phyloP scores from a whole-genome alignment of 306 rosid genomes.

The Prunus mongolica region DNA sequence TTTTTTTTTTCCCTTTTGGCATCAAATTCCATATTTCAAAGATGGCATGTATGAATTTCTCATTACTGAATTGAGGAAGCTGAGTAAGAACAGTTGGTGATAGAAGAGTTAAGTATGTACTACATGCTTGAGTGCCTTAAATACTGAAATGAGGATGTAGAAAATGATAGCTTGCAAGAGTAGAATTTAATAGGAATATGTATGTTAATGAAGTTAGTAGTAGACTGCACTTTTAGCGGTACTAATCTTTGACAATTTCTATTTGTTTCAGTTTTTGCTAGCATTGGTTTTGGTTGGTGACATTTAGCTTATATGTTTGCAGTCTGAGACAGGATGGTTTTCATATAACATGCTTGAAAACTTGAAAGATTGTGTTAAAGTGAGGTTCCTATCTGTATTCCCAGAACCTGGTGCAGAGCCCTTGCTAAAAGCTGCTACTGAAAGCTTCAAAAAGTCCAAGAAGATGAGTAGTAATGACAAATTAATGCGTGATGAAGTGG shows the following conservation, averaged over 20 bases:
- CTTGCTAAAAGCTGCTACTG: constrained; percentile 63
- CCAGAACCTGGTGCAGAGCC: constrained; percentile 60
- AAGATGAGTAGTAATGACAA: constrained; percentile 39
- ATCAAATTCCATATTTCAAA: not conserved
- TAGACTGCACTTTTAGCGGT: not conserved
- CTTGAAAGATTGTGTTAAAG: constrained; percentile 62
- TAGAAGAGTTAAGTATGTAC: not conserved
- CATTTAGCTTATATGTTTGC: constrained; percentile 31
- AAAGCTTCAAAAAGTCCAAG: constrained; percentile 68
- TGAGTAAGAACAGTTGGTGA: not conserved
- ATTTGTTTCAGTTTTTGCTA: not conserved
- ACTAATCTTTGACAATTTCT: not conserved
- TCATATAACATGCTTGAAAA: constrained; percentile 46
- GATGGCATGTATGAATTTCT: not conserved
- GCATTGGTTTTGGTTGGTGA: constrained; percentile 5
- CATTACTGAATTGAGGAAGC: not conserved
- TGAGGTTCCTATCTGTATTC: constrained; percentile 66
- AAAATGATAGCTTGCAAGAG: not conserved
- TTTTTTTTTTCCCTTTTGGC: not conserved
- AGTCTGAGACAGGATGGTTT: constrained; percentile 88
- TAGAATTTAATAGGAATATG: not conserved
- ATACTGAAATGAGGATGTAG: not conserved
- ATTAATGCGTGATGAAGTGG: constrained; percentile 43
- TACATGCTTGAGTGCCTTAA: not conserved
- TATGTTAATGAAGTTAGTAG: not conserved